Conservation (phyloP, 768 basidiomycete species). For the Kwoniella newhampshirensis region DNA sequence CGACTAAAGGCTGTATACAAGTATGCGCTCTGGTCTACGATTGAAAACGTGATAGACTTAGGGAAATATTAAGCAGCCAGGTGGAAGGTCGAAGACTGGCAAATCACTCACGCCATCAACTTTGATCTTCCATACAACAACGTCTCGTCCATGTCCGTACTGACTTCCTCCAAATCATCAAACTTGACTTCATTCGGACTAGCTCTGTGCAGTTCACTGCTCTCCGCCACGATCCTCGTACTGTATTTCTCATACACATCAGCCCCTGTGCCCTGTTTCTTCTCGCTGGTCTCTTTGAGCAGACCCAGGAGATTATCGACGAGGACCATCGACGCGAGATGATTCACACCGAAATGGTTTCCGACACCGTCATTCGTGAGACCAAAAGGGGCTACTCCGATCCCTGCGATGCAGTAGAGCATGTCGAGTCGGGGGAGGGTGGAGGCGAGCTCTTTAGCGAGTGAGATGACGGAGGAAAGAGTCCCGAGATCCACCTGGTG, state of each 20-base stretch:
- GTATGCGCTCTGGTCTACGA: no score
- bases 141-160: conserved; percentile 34
- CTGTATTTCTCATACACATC: conserved; percentile 27
- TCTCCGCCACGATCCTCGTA: conserved; percentile 46
- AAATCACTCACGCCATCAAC: conserved; percentile 47
- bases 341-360: conserved; percentile 51
- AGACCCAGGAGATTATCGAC: conserved; percentile 40
- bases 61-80: background rate
- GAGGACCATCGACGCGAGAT: conserved; percentile 44
- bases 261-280: conserved; percentile 11
- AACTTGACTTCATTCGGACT: conserved; percentile 41
- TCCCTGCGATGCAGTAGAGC: conserved; percentile 47
- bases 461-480: conserved; percentile 26
- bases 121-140: conserved; percentile 46
- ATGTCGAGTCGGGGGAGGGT: conserved; percentile 38
- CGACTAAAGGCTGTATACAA: background rate
- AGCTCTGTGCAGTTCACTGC: conserved; percentile 45
- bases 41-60: no score
- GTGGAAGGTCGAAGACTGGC: background rate
- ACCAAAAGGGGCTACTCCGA: conserved; percentile 49
- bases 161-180: conserved; percentile 47
- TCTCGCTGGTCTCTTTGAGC: conserved; percentile 39
- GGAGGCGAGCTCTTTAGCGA: conserved; percentile 31
- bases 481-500: conserved; percentile 47
- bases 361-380: conserved; percentile 46